Conservation (phyloP, 1,284 basidiomycete species). For the Boletellus deceptivus region DNA sequence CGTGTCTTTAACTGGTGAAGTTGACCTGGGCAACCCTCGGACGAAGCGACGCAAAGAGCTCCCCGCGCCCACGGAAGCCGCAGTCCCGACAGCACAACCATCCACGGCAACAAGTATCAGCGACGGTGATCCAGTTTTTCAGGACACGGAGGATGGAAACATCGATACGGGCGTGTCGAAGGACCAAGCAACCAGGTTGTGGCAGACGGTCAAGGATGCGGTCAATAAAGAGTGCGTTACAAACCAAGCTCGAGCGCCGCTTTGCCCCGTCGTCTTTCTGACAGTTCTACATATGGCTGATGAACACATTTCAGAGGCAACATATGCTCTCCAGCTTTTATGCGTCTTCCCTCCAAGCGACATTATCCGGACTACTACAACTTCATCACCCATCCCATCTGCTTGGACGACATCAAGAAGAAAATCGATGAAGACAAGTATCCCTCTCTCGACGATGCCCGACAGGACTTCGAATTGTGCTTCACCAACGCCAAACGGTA, state of each 20-base stretch:
- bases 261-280: slow-evolving; percentile 34
- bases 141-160: slow-evolving; percentile 25
- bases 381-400: slow-evolving; percentile 73
- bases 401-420: slow-evolving; percentile 84
- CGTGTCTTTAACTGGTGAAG: slow-evolving; percentile 45
- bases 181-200: slow-evolving; percentile 49
- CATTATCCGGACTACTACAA: slow-evolving; percentile 90
- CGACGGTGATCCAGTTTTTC: slow-evolving; percentile 24
- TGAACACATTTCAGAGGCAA: slow-evolving; percentile 51
- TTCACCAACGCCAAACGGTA: slow-evolving; percentile 90
- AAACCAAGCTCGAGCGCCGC: slow-evolving; percentile 34
- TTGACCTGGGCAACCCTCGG: slow-evolving; percentile 58
- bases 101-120: slow-evolving; percentile 29
- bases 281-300: slow-evolving; percentile 27
- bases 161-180: slow-evolving; percentile 33
- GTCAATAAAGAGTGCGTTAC: slow-evolving; percentile 79
- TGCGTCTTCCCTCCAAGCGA: slow-evolving; percentile 72
- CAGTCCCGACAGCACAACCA: slow-evolving; percentile 8
- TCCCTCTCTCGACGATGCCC: slow-evolving; percentile 66
- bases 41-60: slow-evolving; percentile 68
- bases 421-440: slow-evolving; percentile 69
- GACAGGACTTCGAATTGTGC: slow-evolving; percentile 80
- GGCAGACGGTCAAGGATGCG: slow-evolving; percentile 74
- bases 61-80: slow-evolving; percentile 33
- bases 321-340: slow-evolving; percentile 68